phyloP scores from a whole-genome alignment of 108 stramenopile genomes.

The Skeletonema grethae region DNA sequence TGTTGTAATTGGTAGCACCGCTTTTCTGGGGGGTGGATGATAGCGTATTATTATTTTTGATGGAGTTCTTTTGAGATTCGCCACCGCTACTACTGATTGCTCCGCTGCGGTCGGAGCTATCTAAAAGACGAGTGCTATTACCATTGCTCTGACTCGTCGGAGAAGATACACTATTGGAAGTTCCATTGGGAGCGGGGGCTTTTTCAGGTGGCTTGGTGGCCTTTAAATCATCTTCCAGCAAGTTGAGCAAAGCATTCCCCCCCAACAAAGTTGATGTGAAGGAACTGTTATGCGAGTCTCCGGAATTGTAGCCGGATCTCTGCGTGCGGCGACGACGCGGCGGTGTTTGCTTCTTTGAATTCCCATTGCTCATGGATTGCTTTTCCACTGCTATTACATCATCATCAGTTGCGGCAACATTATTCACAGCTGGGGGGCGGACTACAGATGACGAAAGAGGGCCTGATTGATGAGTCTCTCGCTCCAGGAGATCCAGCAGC shows the following conservation, averaged over 20 bases:
- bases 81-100: background rate
- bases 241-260: background rate
- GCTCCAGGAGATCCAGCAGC: conserved; percentile 7
- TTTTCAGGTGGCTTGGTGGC: background rate
- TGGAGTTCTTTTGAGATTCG: background rate
- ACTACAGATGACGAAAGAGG: background rate
- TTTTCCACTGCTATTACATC: background rate
- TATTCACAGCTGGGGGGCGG: background rate
- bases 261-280: conserved; percentile 12
- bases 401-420: background rate
- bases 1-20: background rate
- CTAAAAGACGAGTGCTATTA: background rate
- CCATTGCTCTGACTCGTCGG: background rate
- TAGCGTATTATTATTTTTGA: background rate
- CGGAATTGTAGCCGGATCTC: background rate
- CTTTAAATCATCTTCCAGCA: background rate
- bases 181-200: background rate
- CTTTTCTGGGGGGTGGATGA: background rate
- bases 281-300: conserved; percentile 6
- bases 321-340: background rate
- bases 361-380: background rate
- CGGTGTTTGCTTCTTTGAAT: background rate
- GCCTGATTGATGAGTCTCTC: conserved; percentile 2
- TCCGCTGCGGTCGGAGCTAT: background rate
- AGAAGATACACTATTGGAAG: conserved; percentile 1